Conservation (phyloP, 225 moss, liverwort and hornwort species). For the Antitrichia curtipendula region DNA sequence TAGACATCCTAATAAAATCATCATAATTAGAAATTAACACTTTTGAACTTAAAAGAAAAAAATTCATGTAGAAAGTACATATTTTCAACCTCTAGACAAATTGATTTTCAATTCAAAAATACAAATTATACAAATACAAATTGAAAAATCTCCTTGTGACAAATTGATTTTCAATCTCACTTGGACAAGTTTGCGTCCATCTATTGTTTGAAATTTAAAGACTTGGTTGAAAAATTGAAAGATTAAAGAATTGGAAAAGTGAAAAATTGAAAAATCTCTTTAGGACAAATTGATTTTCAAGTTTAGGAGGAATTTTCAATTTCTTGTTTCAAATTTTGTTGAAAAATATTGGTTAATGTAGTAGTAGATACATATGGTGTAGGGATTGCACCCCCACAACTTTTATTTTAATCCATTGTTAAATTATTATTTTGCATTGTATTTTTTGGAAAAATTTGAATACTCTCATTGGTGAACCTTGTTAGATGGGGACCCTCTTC, state of each 20-base stretch:
- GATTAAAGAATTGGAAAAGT: too few relatives aligned
- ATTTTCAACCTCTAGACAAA: background rate
- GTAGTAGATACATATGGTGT: background rate
- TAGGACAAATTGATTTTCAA: background rate
- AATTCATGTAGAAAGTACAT: background rate
- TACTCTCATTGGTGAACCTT: background rate
- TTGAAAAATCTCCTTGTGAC: background rate
- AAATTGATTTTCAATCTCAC: background rate
- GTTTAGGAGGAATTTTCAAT: background rate
- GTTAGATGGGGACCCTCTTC: background rate
- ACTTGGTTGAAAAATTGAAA: background rate
- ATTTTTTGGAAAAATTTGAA: background rate
- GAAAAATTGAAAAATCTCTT: background rate
- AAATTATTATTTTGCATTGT: background rate
- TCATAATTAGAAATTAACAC: background rate
- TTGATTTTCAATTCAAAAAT: background rate
- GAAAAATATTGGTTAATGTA: background rate
- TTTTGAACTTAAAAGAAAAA: background rate
- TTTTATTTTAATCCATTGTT: background rate
- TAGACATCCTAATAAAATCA: background rate
- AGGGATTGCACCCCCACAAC: background rate
- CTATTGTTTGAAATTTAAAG: background rate
- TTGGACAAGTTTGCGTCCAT: rapidly evolving
- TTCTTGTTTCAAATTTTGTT: background rate
- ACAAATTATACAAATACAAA: background rate